Evolutionary conservation across 345 rosid species (phyloP).

Genomic region (Rhodamnia rubescens): DNA sequence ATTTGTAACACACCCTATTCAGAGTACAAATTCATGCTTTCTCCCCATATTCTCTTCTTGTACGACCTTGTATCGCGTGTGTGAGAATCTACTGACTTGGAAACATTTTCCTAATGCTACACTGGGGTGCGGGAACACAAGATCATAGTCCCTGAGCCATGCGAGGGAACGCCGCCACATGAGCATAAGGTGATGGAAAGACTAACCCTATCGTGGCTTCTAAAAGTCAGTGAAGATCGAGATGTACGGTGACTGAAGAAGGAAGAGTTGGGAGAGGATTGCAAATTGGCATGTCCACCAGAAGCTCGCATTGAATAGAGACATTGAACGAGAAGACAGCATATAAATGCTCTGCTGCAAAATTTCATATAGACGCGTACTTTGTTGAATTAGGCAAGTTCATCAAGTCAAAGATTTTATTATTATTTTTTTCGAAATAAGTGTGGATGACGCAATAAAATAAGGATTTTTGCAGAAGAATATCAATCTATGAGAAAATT

Average conservation of each 20-base stretch:
- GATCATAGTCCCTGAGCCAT: conserved; percentile 16
- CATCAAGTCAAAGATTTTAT: neutral
- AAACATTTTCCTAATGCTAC: too few species aligned
- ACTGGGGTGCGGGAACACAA: too few species aligned
- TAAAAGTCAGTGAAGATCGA: neutral
- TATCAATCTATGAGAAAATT: too few species aligned
- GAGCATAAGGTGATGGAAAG: neutral
- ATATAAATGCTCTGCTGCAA: neutral
- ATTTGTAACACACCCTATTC: too few species aligned
- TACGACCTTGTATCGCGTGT: too few species aligned
- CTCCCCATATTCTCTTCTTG: too few species aligned
- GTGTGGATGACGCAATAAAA: neutral
- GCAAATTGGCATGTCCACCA: neutral
- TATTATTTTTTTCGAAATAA: neutral
- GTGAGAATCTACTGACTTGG: too few species aligned
- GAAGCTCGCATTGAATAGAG: neutral
- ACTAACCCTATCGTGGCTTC: neutral
- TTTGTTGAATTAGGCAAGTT: neutral
- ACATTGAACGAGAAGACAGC: neutral
- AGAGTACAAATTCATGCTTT: too few species aligned
- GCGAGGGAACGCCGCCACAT: conserved; percentile 21
- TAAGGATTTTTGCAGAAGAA: neutral
- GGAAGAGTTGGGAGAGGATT: neutral
- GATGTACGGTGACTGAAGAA: neutral
- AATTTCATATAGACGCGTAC: neutral